These are phyloP conservation scores for Aristolochia fimbriata DNA, from an alignment of 164 flowering plant genomes.

Conservation along the genomic window DNA sequence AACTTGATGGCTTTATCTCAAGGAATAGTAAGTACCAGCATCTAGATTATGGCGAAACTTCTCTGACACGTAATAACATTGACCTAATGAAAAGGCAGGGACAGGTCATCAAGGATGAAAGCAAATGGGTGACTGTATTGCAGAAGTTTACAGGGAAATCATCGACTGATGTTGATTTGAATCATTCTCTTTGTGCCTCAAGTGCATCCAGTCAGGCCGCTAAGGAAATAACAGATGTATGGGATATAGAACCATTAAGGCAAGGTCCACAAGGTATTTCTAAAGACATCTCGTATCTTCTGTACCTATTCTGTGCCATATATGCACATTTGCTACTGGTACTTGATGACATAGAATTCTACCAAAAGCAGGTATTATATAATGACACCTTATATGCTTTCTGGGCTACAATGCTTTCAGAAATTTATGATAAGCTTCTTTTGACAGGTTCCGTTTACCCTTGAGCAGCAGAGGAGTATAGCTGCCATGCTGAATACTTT, in stretches of 20 bases:
- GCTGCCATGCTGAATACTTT: slow-evolving; percentile 76
- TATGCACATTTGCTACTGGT: slow-evolving; percentile 83
- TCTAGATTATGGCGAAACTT: too few species aligned
- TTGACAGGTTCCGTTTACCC: slow-evolving; percentile 69
- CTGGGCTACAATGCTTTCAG: background rate
- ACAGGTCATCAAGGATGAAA: slow-evolving; percentile 36
- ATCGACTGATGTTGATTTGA: slow-evolving; percentile 21
- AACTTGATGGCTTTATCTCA: slow-evolving; percentile 46
- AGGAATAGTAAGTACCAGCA: slow-evolving; percentile 13
- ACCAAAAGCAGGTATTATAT: slow-evolving; percentile 78
- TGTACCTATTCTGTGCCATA: slow-evolving; percentile 79
- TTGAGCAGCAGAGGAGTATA: slow-evolving; percentile 79
- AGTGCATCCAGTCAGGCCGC: slow-evolving; percentile 12
- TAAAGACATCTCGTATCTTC: slow-evolving; percentile 49
- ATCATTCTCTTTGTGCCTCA: slow-evolving; percentile 13
- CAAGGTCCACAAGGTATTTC: slow-evolving; percentile 60
- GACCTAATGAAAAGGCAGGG: slow-evolving; percentile 35
- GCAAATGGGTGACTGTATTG: slow-evolving; percentile 61
- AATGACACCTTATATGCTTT: background rate
- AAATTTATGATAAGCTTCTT: slow-evolving; percentile 6
- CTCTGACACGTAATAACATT: slow-evolving; percentile 8
- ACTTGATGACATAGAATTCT: slow-evolving; percentile 95
- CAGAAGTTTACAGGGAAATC: slow-evolving; percentile 71
- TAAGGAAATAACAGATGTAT: slow-evolving; percentile 31
- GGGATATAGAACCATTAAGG: slow-evolving; percentile 73